These are phyloP conservation scores for Psilocybe cyanescens DNA, from an alignment of 768 basidiomycete genomes.

Conservation along the genomic window DNA sequence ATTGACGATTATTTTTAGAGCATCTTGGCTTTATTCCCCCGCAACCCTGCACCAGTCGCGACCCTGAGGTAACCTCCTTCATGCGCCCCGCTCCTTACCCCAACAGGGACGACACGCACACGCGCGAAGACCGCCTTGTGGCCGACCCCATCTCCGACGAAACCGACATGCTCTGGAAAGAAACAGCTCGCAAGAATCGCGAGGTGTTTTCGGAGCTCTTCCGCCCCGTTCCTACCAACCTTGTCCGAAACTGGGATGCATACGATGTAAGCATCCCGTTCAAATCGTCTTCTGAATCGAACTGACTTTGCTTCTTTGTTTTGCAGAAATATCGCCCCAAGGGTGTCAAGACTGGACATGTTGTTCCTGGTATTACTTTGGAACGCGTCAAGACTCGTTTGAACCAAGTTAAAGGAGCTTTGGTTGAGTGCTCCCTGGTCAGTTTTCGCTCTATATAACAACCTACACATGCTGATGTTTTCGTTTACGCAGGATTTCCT, in stretches of 20 bases:
- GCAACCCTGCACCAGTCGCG: constrained; percentile 49
- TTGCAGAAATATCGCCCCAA: constrained; percentile 75
- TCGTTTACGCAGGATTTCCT: constrained; percentile 69
- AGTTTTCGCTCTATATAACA: constrained; percentile 19
- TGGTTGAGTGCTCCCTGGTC: constrained; percentile 81
- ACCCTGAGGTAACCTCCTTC: constrained; percentile 51
- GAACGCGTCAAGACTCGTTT: constrained; percentile 78
- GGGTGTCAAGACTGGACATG: constrained; percentile 74
- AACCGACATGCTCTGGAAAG: constrained; percentile 62
- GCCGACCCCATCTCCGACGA: constrained; percentile 78
- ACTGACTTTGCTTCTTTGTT: not conserved
- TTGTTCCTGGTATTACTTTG: constrained; percentile 69
- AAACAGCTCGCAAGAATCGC: constrained; percentile 78
- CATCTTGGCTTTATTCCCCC: constrained; percentile 86
- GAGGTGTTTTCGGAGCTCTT: constrained; percentile 89
- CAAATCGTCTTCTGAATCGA: not conserved
- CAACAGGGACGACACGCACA: constrained; percentile 67
- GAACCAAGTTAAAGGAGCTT: constrained; percentile 63
- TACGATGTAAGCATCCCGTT: constrained; percentile 62
- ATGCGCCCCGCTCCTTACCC: constrained; percentile 82
- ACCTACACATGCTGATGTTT: not conserved
- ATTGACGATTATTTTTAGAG: constrained; percentile 45
- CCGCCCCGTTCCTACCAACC: constrained; percentile 83
- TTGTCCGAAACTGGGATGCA: constrained; percentile 75
- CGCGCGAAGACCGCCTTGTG: constrained; percentile 64